Evolutionary conservation across 306 rosid genomes (phyloP), one percentile per base, ranked within the genome.

Genomic region (Dalbergia cultrata): DNA sequence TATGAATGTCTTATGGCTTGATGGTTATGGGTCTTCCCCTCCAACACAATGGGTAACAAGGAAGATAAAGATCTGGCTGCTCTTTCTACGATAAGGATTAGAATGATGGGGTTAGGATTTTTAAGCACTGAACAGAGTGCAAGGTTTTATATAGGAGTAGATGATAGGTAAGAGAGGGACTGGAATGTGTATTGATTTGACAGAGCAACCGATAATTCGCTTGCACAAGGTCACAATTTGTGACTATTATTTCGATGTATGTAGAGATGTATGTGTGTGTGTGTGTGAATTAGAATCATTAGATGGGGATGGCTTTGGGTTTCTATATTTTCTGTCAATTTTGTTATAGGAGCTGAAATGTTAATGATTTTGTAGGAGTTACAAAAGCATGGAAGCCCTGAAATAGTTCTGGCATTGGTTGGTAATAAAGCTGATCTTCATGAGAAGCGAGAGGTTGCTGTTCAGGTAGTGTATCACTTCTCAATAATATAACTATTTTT

Each of bases 341-440:
- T 67, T 16, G 57, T 76, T 70, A 67, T 76, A 70, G 77, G 21
- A 72, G 66, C 80, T 85, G 64, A 86, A 77, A 67, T 62, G 73
- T 45, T 33, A 58, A 22, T 81, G 39, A 54, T 70, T 65, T 70
- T 72, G 18, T 89, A 91, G 97, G 99, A 95, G 91, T 87, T 93
- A 52, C 99, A 95, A 85, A 95, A 95, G 82, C 97, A 93, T 85
- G 99, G 99, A 78, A 91, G 87, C 85, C 97, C 97, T 67, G 97
- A 95, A 78, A 91, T 95, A 75, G 92, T 95, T 70, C 85, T 95
- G 95, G 99, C 97, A 75, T 86, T 95, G 86, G 99, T 95, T 0
- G 97, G 99, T 65, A 93, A 93, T 79, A 95, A 95, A 91, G 99
- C 99, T 8, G 97, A 95, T 85, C 97, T 93, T 83, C 90, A 79